Evolutionary conservation across 2,329 filamentous ascomycete genomes (phyloP), one percentile per base, ranked within the genome.

Genomic region (Graphilbum fragrans): DNA sequence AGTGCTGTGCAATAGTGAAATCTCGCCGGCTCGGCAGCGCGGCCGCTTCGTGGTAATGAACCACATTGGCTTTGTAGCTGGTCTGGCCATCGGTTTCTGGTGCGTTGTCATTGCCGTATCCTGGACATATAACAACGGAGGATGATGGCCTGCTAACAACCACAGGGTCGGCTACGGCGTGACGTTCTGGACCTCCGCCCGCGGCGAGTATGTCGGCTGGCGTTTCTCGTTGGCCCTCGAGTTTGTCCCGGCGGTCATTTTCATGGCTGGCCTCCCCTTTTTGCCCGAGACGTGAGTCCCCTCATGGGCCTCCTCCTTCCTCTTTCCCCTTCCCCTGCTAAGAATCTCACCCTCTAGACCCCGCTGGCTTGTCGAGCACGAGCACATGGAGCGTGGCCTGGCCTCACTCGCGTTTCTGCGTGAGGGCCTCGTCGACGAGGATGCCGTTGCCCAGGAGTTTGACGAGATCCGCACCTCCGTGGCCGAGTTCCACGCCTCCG

Each of bases 41-140:
- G 73, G 74, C 3, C 64, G 63, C 45, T 72, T 71, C 44, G 72
- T 77, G 2, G 70, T 75, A 10, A 62, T 77, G 55, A 77, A 77
- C 49, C 73, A 77, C 40, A 63, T 75, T 35, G 73, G 74, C 3
- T 69, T 77, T 44, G 66, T 77, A 20, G 62, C 63, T 2, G 73
- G 73, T 3, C 54, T 76, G 7, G 70, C 71, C 1, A 50, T 52
- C 5, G 72, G 72, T 0, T 72, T 76, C 43, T 76, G 72, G 72
- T 74, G 54, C 29, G 59, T 44, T 19, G 17, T 22, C 7, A 10
- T 39, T 5, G 3, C 22, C 14, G 2, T 25, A 27, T 27, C 11
- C 17, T 35, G 46, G 39, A 49, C 25, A 7, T 27, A 8, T 27
- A 27, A 12, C n/a, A n/a, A n/a, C n/a, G n/a, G n/a, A n/a, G n/a